Conservation (phyloP, 306 rosid species). For the Casuarina glauca region DNA sequence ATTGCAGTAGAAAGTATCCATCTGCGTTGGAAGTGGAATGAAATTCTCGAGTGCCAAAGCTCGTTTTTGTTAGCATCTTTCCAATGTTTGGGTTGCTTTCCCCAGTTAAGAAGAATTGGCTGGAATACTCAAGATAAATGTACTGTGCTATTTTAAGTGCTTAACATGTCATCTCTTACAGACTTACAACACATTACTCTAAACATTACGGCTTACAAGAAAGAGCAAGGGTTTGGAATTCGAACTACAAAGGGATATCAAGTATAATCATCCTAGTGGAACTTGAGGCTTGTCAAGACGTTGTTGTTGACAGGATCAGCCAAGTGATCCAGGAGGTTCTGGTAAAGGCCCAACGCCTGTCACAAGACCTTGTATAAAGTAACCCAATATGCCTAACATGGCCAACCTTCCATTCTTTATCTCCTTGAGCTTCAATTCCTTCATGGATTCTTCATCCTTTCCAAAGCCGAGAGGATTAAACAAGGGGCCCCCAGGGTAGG, state of each 20-base stretch:
- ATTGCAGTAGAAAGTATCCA: neutral
- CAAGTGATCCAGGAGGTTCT: constrained; percentile 86
- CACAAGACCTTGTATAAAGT: constrained; percentile 71
- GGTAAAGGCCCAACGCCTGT: constrained; percentile 92
- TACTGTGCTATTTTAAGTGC: constrained; percentile 14
- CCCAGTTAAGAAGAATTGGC: neutral
- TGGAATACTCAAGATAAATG: no score
- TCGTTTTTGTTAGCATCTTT: neutral
- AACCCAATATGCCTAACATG: constrained; percentile 91
- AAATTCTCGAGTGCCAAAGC: neutral
- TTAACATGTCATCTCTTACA: constrained; percentile 44
- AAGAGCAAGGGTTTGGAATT: constrained; percentile 20
- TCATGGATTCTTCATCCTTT: constrained; percentile 78
- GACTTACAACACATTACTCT: constrained; percentile 21
- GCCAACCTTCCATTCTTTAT: constrained; percentile 95
- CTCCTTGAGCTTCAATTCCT: constrained; percentile 90
- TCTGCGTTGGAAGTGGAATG: neutral
- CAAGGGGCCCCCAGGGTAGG: constrained; percentile 92
- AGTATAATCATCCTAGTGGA: constrained; percentile 45
- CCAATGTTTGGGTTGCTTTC: neutral
- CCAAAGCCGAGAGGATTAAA: constrained; percentile 96
- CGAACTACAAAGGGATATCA: constrained; percentile 24
- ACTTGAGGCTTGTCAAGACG: constrained; percentile 87
- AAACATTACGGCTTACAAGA: constrained; percentile 29
- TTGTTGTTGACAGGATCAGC: constrained; percentile 94